phyloP scores from a whole-genome alignment of 2,329 filamentous ascomycete species.

The Rhexocercosporidium sp. region DNA sequence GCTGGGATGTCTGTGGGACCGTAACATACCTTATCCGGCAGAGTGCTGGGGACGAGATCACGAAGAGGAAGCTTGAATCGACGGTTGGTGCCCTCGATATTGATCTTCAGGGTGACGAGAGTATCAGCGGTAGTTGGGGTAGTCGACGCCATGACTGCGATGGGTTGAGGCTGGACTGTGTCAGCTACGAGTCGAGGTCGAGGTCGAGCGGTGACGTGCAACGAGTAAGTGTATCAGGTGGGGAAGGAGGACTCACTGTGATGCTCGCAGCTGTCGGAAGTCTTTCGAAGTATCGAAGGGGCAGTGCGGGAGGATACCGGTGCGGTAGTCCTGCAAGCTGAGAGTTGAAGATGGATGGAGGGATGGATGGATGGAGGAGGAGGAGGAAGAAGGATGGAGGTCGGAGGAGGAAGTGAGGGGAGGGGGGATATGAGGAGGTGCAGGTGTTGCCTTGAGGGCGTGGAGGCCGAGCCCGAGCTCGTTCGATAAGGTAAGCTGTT shows the following conservation, averaged over 20 bases:
- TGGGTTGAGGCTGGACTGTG: slow-evolving; percentile 30
- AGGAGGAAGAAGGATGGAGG: slow-evolving; percentile 24
- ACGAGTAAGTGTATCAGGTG: slow-evolving; percentile 27
- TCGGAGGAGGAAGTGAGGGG: slow-evolving; percentile 20
- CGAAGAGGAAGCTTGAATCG: slow-evolving; percentile 89
- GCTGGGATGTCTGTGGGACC: slow-evolving; percentile 23
- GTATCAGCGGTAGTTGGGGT: slow-evolving; percentile 61
- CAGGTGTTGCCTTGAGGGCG: slow-evolving; percentile 21
- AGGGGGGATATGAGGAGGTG: slow-evolving; percentile 22
- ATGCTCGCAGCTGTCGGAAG: slow-evolving; percentile 14
- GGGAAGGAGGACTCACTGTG: slow-evolving; percentile 25
- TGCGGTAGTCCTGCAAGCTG: slow-evolving; percentile 16
- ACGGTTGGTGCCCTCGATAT: slow-evolving; percentile 74
- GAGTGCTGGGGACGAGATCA: slow-evolving; percentile 75
- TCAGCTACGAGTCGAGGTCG: slow-evolving; percentile 29
- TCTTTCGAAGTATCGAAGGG: slow-evolving; percentile 22
- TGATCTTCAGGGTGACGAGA: slow-evolving; percentile 84
- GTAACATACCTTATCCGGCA: slow-evolving; percentile 80
- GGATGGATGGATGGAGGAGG: background rate
- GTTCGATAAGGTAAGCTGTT: slow-evolving; percentile 11
- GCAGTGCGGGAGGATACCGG: slow-evolving; percentile 11
- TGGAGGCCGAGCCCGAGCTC: background rate
- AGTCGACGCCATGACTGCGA: slow-evolving; percentile 40
- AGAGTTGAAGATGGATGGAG: background rate
- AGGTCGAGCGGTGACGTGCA: slow-evolving; percentile 37